phyloP scores from a whole-genome alignment of 768 basidiomycete genomes.

The Pleurotus platypus region DNA sequence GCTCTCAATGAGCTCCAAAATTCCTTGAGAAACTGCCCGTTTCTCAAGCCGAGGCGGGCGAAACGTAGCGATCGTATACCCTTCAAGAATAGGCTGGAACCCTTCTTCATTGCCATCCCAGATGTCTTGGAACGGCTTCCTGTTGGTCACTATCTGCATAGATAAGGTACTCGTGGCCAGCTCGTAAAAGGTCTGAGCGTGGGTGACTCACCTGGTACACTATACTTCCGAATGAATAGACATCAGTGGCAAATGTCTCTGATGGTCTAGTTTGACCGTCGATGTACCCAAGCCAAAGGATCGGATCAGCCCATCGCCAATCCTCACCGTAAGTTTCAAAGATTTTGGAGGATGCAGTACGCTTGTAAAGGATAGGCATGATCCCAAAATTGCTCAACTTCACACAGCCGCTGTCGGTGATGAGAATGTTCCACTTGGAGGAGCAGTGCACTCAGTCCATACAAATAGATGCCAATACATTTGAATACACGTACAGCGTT shows the following conservation, averaged over 20 bases:
- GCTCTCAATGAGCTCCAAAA: conserved; percentile 9
- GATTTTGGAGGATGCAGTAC: background rate
- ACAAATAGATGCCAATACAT: background rate
- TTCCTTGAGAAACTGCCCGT: background rate
- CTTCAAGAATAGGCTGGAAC: background rate
- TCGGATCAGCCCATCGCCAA: conserved; percentile 6
- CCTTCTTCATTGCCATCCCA: background rate
- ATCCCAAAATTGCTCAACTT: conserved; percentile 7
- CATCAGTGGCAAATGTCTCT: background rate
- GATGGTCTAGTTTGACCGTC: background rate
- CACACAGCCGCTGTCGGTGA: background rate
- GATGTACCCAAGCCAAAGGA: background rate
- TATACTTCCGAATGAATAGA: conserved; percentile 7
- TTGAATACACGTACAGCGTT: conserved; percentile 1
- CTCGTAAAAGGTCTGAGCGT: background rate
- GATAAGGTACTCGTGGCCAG: background rate
- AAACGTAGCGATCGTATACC: background rate
- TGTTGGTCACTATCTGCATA: background rate
- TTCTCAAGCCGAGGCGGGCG: background rate
- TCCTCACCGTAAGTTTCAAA: background rate
- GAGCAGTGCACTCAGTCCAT: no score
- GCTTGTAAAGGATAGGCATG: background rate
- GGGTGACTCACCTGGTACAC: background rate
- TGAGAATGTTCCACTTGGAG: conserved; percentile 5
- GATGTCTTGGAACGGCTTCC: background rate